Conservation (phyloP, 805 yeast species). For the Wickerhamiella cacticola region DNA sequence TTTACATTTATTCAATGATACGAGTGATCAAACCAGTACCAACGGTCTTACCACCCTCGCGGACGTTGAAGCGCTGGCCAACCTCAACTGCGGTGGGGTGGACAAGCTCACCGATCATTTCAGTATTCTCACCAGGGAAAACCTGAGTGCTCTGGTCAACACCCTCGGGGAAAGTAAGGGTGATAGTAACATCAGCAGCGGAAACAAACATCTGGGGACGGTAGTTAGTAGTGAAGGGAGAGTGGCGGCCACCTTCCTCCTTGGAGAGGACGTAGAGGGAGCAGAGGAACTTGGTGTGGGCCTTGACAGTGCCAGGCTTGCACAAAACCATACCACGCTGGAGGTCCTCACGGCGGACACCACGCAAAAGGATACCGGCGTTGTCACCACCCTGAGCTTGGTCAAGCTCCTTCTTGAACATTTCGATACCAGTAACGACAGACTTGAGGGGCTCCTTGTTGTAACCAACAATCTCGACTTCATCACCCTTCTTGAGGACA, state of each 20-base stretch:
- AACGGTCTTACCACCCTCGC: constrained; percentile 99
- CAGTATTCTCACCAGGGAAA: constrained; percentile 97
- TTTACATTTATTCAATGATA: constrained; percentile 41
- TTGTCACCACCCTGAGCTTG: constrained; percentile 98
- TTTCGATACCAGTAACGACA: constrained; percentile 95
- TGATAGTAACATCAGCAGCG: constrained; percentile 90
- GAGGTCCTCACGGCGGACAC: constrained; percentile 94
- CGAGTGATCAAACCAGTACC: constrained; percentile 98
- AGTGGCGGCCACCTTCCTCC: constrained; percentile 99
- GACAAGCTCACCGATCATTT: constrained; percentile 82
- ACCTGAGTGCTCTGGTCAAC: constrained; percentile 83
- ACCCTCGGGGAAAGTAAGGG: constrained; percentile 74
- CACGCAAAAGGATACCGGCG: constrained; percentile 94
- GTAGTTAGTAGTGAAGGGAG: constrained; percentile 93
- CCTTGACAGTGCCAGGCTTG: constrained; percentile 81
- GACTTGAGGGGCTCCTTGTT: constrained; percentile 79
- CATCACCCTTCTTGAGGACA: constrained; percentile 93
- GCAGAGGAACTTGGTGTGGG: constrained; percentile 88
- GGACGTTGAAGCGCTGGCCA: constrained; percentile 96
- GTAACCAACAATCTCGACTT: constrained; percentile 91
- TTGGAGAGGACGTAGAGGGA: constrained; percentile 84
- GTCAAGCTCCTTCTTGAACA: constrained; percentile 98
- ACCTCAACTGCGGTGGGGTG: constrained; percentile 90
- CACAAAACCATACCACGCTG: constrained; percentile 96
- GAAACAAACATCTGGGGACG: constrained; percentile 96